Percentiles rank a stretch among this genome's conserved stretches.
Evolutionary conservation across 345 rosid species (phyloP).

Genomic region (Lumnitzera littorea): DNA sequence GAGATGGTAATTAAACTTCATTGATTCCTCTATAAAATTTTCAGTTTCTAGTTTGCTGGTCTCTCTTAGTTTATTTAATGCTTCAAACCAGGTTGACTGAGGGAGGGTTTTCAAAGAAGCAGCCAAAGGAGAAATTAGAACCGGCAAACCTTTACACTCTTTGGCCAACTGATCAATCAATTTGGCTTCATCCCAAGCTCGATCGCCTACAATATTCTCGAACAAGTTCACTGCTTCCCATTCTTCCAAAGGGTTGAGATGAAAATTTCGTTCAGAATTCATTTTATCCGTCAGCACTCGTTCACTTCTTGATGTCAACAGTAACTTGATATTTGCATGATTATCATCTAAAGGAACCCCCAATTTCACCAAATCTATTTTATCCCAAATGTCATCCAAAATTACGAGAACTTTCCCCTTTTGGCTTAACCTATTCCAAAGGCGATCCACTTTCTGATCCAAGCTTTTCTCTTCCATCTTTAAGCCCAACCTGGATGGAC

Average conservation of each 20-base stretch:
- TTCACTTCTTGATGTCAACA: no score
- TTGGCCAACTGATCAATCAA: background rate
- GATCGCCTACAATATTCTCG: slow-evolving; percentile 8
- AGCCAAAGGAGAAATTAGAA: slow-evolving; percentile 10
- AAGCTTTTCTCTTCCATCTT: no score
- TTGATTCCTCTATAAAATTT: background rate
- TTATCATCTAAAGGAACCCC: no score
- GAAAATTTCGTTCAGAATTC: background rate
- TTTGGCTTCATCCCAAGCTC: background rate
- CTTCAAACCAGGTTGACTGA: background rate
- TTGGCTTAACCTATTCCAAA: no score
- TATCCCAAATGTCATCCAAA: no score
- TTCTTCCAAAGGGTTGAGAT: slow-evolving; percentile 2
- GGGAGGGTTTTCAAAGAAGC: accelerated
- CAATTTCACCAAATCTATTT: no score
- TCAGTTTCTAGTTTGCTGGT: background rate
- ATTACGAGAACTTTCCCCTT: no score
- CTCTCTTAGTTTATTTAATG: background rate
- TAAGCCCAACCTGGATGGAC: no score
- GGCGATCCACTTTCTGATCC: no score
- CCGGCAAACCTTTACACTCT: slow-evolving; percentile 18
- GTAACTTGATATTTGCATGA: no score
- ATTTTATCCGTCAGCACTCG: no score
- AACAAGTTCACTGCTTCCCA: slow-evolving; percentile 21
- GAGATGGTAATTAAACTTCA: background rate